Percentiles rank a stretch among this genome's conserved stretches.
Conservation (phyloP, 1,139 yeast species). For the Blastobotrys capitulatus region DNA sequence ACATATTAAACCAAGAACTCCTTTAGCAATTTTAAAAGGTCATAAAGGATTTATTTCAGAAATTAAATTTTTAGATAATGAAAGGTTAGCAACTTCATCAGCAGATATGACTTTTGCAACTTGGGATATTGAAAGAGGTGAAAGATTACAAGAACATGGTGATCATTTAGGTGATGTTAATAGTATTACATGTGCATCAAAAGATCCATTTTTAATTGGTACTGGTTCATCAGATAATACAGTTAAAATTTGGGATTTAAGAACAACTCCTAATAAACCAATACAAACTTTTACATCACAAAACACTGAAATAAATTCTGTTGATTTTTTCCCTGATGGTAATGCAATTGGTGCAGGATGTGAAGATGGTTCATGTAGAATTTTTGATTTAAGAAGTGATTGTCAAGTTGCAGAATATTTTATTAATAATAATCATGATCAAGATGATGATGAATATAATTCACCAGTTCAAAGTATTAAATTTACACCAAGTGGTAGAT, state of each 20-base stretch:
- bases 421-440: too few species aligned
- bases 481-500: constrained; percentile 69
- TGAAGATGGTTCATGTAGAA: constrained; percentile 70
- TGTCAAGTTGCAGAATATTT: constrained; percentile 57
- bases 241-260: constrained; percentile 90
- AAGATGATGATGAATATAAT: constrained; percentile 29
- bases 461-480: constrained; percentile 55
- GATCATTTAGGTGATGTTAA: constrained; percentile 84
- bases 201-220: constrained; percentile 54
- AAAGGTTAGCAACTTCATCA: constrained; percentile 60
- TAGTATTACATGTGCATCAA: constrained; percentile 41
- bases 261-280: constrained; percentile 69
- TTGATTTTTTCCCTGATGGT: constrained; percentile 68
- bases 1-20: constrained; percentile 33
- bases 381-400: constrained; percentile 75
- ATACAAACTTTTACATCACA: constrained; percentile 60
- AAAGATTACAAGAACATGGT: constrained; percentile 49
- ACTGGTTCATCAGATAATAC: constrained; percentile 93
- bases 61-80: constrained; percentile 56
- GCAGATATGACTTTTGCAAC: constrained; percentile 78
- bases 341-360: constrained; percentile 53
- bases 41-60: constrained; percentile 82
- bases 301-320: constrained; percentile 59
- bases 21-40: constrained; percentile 55
- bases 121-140: constrained; percentile 73